Conservation (phyloP, 148 eudicot species). For the Cornus controversa region DNA sequence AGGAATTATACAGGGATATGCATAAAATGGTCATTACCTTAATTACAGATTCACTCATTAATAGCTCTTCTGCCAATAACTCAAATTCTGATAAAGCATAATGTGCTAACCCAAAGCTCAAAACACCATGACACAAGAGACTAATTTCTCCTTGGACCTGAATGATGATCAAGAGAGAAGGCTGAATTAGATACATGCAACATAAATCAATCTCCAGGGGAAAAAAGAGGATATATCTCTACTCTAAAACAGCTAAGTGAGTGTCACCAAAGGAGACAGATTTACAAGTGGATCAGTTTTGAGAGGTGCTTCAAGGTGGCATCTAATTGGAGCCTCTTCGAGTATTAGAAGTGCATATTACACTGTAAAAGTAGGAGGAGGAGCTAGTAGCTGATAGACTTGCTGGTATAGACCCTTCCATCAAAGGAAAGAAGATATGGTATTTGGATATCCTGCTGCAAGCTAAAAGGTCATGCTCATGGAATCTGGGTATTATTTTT, state of each 20-base stretch:
- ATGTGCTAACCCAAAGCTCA: constrained; percentile 94
- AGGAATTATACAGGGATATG: neutral
- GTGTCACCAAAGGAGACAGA: neutral
- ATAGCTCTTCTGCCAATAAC: constrained; percentile 87
- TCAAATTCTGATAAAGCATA: constrained; percentile 90
- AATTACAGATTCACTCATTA: constrained; percentile 93
- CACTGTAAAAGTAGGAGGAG: neutral
- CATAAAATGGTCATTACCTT: constrained; percentile 46
- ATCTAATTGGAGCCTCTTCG: neutral
- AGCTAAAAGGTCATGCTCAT: neutral
- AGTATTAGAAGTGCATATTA: neutral
- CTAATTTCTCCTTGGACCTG: constrained; percentile 97
- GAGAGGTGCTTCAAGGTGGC: neutral
- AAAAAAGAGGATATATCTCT: neutral
- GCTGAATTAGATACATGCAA: constrained; percentile 11
- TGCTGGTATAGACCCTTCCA: neutral
- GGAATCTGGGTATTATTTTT: neutral
- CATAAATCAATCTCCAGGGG: neutral
- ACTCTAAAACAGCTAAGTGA: neutral
- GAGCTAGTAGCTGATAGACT: neutral
- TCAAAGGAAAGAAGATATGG: neutral
- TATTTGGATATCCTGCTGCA: neutral
- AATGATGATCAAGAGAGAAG: constrained; percentile 16
- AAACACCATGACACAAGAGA: constrained; percentile 60
- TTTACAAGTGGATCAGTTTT: neutral